Evolutionary conservation across 176 grass and related monocot species (phyloP).

Genomic region (Aechmea fasciata): DNA sequence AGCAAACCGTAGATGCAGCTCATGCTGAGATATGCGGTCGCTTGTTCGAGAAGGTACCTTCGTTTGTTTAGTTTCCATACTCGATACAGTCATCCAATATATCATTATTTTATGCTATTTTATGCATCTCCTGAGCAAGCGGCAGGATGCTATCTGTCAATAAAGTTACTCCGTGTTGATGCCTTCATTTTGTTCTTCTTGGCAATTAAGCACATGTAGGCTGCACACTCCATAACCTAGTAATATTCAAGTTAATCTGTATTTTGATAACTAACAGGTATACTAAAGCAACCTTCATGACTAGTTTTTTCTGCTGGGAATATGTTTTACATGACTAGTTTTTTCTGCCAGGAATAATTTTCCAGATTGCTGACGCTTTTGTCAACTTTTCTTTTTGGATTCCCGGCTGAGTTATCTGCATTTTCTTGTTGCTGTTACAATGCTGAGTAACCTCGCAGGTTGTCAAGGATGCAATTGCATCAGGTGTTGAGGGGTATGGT

Average conservation of each 20-base stretch:
- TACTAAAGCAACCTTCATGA: too few relatives aligned
- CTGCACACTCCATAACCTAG: too few relatives aligned
- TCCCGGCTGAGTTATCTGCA: too few relatives aligned
- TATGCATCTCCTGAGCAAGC: neutral
- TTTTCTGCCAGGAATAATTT: neutral
- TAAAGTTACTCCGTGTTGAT: too few relatives aligned
- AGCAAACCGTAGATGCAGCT: slow-evolving; percentile 58
- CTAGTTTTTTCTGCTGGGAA: too few relatives aligned
- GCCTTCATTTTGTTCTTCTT: too few relatives aligned
- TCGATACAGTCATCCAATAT: neutral
- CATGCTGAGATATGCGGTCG: slow-evolving; percentile 81
- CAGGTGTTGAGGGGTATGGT: slow-evolving; percentile 70
- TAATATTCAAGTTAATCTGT: too few relatives aligned
- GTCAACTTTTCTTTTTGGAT: neutral
- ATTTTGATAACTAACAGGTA: too few relatives aligned
- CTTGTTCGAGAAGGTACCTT: slow-evolving; percentile 84
- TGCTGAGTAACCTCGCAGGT: slow-evolving; percentile 41
- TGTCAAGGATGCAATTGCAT: slow-evolving; percentile 70
- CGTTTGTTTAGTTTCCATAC: neutral
- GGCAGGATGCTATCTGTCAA: neutral
- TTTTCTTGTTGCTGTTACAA: slow-evolving; percentile 22
- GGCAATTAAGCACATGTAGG: too few relatives aligned
- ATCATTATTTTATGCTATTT: neutral
- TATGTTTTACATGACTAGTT: too few relatives aligned
- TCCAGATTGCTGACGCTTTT: neutral